A percentile compares a stretch with the other conserved stretches of the same genome.
These are phyloP conservation scores for Mortierella claussenii DNA, from an alignment of 192 early-diverging fungal species.

Conservation along the genomic window DNA sequence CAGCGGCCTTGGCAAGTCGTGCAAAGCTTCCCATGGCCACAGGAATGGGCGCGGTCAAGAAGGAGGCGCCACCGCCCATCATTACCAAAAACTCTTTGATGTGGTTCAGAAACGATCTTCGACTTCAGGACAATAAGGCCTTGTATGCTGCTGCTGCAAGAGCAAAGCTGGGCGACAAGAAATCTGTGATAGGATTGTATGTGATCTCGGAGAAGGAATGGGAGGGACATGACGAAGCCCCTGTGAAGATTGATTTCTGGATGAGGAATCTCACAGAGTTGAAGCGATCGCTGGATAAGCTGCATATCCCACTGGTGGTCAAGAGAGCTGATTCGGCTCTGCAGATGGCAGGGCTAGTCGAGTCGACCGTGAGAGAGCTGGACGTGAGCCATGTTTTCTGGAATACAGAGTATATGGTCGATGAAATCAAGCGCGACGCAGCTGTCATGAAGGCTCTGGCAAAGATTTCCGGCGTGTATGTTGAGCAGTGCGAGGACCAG, in stretches of 20 bases:
- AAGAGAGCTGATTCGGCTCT: conserved; percentile 29
- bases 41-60: conserved; percentile 17
- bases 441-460: conserved; percentile 25
- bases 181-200: conserved; percentile 57
- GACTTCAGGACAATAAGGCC: conserved; percentile 58
- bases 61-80: conserved; percentile 39
- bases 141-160: conserved; percentile 33
- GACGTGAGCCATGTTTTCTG: conserved; percentile 57
- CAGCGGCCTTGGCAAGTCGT: conserved; percentile 30
- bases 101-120: conserved; percentile 65
- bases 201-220: conserved; percentile 68
- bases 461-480: conserved; percentile 17
- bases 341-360: conserved; percentile 53
- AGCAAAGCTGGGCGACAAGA: conserved; percentile 13
- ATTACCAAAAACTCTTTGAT: conserved; percentile 52
- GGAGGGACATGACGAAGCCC: conserved; percentile 61
- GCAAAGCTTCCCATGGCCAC: conserved; percentile 3
- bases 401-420: conserved; percentile 68
- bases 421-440: conserved; percentile 59
- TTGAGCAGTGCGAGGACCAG: conserved; percentile 63
- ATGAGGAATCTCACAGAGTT: conserved; percentile 59
- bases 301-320: conserved; percentile 62
- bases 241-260: conserved; percentile 63
- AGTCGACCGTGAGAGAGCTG: conserved; percentile 27
- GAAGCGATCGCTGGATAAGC: conserved; percentile 32